Evolutionary conservation across 2,329 filamentous ascomycete genomes (phyloP).

Genomic region (Trichoderma pleuroti): DNA sequence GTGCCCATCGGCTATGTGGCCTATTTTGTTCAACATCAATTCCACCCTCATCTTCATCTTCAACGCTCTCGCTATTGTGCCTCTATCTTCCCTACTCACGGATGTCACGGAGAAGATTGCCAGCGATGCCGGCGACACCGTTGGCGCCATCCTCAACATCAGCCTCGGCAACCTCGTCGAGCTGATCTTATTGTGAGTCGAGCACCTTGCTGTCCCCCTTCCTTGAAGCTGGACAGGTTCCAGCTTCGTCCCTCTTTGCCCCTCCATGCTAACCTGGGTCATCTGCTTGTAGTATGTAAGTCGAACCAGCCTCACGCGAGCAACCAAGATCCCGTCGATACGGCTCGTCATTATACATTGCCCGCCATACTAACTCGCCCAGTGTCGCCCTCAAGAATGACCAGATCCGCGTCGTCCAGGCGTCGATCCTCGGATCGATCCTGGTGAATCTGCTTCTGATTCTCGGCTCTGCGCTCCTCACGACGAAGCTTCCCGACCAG

Average conservation of each 20-base stretch:
- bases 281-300: slow-evolving; percentile 5
- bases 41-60: slow-evolving; percentile 51
- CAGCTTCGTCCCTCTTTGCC: not conserved
- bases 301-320: not conserved
- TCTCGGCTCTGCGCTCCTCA: slow-evolving; percentile 69
- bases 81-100: slow-evolving; percentile 54
- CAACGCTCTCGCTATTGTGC: slow-evolving; percentile 60
- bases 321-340: not conserved
- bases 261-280: not conserved
- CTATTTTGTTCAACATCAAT: slow-evolving; percentile 37
- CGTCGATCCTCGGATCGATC: slow-evolving; percentile 71
- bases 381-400: slow-evolving; percentile 53
- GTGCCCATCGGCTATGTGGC: slow-evolving; percentile 65
- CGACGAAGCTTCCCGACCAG: slow-evolving; percentile 64
- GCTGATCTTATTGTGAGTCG: slow-evolving; percentile 53
- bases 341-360: not conserved
- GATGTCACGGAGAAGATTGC: slow-evolving; percentile 60
- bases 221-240: not conserved
- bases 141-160: slow-evolving; percentile 59
- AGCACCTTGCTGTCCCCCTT: not conserved
- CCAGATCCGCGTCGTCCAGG: slow-evolving; percentile 72
- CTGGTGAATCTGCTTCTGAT: slow-evolving; percentile 74
- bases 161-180: slow-evolving; percentile 62
- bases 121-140: slow-evolving; percentile 52
- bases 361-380: not conserved